phyloP scores from a whole-genome alignment of 768 basidiomycete species.

The Auricularia sp. region DNA sequence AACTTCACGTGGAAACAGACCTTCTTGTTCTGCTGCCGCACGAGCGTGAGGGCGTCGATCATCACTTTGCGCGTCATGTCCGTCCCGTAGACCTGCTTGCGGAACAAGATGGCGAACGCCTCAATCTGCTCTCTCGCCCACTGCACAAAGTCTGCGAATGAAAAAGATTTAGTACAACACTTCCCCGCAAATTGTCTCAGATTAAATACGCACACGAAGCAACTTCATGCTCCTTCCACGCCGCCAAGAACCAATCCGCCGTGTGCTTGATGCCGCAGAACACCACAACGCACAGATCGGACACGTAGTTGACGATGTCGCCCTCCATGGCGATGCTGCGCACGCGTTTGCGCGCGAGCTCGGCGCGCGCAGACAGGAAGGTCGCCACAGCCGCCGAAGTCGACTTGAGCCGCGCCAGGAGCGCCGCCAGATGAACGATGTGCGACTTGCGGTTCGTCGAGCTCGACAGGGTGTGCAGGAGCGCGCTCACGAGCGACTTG shows the following conservation, averaged over 20 bases:
- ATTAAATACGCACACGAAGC: conserved; percentile 59
- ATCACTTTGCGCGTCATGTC: conserved; percentile 62
- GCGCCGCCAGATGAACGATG: conserved; percentile 58
- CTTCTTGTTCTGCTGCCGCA: conserved; percentile 73
- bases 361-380: conserved; percentile 69
- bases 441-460: conserved; percentile 68
- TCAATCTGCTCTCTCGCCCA: conserved; percentile 89
- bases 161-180: conserved; percentile 5
- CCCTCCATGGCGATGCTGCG: conserved; percentile 83
- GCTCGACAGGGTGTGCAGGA: conserved; percentile 64
- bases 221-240: conserved; percentile 91
- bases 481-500: conserved; percentile 54
- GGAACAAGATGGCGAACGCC: conserved; percentile 72
- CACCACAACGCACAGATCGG: conserved; percentile 76
- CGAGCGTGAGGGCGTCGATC: conserved; percentile 69
- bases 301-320: conserved; percentile 73
- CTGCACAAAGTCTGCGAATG: conserved; percentile 68
- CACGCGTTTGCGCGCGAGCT: conserved; percentile 65
- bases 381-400: conserved; percentile 70
- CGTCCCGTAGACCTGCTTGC: conserved; percentile 82
- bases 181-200: too few relatives aligned
- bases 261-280: conserved; percentile 96
- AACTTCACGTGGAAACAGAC: conserved; percentile 29
- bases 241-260: conserved; percentile 93
- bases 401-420: conserved; percentile 66